A percentile compares a stretch with the other conserved stretches of the same genome.
Evolutionary conservation across 116 monocot species (phyloP).

Genomic region (Phalaenopsis hybrid): DNA sequence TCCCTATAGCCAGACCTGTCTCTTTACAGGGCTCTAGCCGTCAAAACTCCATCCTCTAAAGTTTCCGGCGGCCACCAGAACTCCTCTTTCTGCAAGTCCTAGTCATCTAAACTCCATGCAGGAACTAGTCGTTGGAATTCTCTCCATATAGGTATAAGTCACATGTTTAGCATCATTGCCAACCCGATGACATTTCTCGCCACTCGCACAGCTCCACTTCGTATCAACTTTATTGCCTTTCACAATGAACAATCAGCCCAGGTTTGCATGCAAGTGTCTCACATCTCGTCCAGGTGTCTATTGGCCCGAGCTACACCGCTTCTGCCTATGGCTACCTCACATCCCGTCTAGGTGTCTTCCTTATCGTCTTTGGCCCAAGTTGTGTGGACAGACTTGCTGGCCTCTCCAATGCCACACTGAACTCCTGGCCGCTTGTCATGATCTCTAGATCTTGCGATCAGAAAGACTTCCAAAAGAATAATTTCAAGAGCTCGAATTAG

Average conservation of each 20-base stretch:
- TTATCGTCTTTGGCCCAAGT: slow-evolving; percentile 92
- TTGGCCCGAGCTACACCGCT: slow-evolving; percentile 56
- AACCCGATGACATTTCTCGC: slow-evolving; percentile 85
- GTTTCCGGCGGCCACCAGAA: too few relatives aligned
- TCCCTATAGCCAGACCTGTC: too few relatives aligned
- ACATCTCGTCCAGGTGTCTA: too few relatives aligned
- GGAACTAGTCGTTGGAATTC: too few relatives aligned
- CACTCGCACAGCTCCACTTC: slow-evolving; percentile 64
- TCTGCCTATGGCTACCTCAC: slow-evolving; percentile 86
- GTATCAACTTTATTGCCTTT: slow-evolving; percentile 84
- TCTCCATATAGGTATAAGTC: slow-evolving; percentile 26
- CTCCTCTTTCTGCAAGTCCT: too few relatives aligned
- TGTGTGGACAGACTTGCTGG: slow-evolving; percentile 92
- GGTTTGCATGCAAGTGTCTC: too few relatives aligned
- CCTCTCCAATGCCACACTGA: slow-evolving; percentile 48
- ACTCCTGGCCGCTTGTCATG: slow-evolving; percentile 73
- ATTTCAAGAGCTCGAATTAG: slow-evolving; percentile 97
- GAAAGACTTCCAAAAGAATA: slow-evolving; percentile 61
- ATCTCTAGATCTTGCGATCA: slow-evolving; percentile 91
- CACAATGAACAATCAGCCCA: slow-evolving; percentile 89
- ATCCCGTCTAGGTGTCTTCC: slow-evolving; percentile 46
- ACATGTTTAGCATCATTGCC: slow-evolving; percentile 94
- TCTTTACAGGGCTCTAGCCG: too few relatives aligned
- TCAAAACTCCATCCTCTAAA: too few relatives aligned
- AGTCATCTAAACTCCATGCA: too few relatives aligned